A percentile compares a stretch with the other conserved stretches of the same genome.
Conservation (phyloP, 2,329 filamentous ascomycete species). For the Lasiodiplodia theobromae region DNA sequence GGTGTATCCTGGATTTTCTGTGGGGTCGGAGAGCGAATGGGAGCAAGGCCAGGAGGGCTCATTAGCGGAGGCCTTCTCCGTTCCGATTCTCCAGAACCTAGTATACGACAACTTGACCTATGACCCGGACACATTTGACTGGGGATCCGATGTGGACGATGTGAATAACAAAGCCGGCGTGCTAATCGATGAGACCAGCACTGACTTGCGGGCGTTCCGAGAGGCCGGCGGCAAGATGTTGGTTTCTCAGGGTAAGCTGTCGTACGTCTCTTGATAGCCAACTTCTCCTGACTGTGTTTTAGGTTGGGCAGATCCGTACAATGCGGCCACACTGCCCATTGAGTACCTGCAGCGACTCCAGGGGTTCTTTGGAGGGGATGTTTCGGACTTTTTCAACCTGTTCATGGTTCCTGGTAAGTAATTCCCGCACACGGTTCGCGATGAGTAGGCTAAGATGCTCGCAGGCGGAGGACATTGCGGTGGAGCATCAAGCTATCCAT, state of each 20-base stretch:
- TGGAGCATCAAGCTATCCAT: conserved; percentile 9
- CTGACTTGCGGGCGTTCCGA: conserved; percentile 42
- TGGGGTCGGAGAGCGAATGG: conserved; percentile 52
- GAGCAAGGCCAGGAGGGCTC: conserved; percentile 43
- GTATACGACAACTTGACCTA: conserved; percentile 49
- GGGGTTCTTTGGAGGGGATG: conserved; percentile 4
- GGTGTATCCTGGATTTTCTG: conserved; percentile 51
- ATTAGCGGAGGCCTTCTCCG: conserved; percentile 45
- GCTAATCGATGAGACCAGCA: conserved; percentile 49
- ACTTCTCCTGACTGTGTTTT: not conserved
- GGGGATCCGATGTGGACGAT: conserved; percentile 44
- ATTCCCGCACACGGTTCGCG: no score
- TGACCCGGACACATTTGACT: conserved; percentile 47
- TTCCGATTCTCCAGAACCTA: conserved; percentile 53
- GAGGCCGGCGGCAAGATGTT: conserved; percentile 47
- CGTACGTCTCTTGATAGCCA: not conserved
- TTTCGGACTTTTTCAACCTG: conserved; percentile 25
- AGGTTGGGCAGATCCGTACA: conserved; percentile 31
- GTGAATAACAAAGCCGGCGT: conserved; percentile 44
- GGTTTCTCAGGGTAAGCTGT: conserved; percentile 42
- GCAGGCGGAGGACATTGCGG: conserved; percentile 27
- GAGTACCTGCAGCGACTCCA: conserved; percentile 13
- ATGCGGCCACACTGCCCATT: conserved; percentile 23
- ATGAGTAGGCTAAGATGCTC: not conserved
- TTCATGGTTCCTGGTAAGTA: conserved; percentile 30